phyloP scores from a whole-genome alignment of 139 green algal genomes.

The Coccomyxa sp. region DNA sequence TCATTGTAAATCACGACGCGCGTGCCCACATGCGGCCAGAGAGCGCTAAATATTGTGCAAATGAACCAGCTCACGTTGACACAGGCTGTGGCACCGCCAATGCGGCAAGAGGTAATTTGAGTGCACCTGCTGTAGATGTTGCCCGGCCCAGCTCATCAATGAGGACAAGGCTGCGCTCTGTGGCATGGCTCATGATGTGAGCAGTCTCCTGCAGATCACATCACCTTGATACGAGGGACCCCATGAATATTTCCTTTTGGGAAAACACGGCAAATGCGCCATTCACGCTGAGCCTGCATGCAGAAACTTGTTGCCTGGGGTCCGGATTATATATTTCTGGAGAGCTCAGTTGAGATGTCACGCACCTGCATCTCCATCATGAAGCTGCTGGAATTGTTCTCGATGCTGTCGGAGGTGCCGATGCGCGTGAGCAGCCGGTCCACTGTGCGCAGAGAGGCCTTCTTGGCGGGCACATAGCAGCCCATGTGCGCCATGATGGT shows the following conservation, averaged over 20 bases:
- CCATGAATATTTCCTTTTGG: background rate
- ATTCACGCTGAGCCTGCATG: background rate
- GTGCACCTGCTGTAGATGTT: constrained; percentile 50
- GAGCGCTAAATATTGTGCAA: background rate
- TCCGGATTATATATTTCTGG: background rate
- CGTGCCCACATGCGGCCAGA: no score
- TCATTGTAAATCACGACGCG: background rate
- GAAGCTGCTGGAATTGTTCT: constrained; percentile 74
- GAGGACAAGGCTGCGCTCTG: constrained; percentile 56
- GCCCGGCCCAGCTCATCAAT: constrained; percentile 78
- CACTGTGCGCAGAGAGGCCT: constrained; percentile 41
- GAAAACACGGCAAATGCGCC: background rate
- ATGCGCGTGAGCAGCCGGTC: constrained; percentile 67
- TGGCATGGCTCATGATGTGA: background rate
- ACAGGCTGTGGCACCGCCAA: background rate
- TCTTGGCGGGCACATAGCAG: constrained; percentile 64
- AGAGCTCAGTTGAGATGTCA: background rate
- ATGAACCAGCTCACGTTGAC: background rate
- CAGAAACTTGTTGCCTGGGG: background rate
- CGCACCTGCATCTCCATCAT: constrained; percentile 57
- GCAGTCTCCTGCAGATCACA: constrained; percentile 2
- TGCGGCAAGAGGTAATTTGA: no score
- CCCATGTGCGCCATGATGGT: constrained; percentile 77
- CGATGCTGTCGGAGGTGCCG: constrained; percentile 65
- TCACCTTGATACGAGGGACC: background rate